Evolutionary conservation across 441 rosid species (phyloP), one percentile per base, ranked within the genome.

Genomic region (Kokia cookei): DNA sequence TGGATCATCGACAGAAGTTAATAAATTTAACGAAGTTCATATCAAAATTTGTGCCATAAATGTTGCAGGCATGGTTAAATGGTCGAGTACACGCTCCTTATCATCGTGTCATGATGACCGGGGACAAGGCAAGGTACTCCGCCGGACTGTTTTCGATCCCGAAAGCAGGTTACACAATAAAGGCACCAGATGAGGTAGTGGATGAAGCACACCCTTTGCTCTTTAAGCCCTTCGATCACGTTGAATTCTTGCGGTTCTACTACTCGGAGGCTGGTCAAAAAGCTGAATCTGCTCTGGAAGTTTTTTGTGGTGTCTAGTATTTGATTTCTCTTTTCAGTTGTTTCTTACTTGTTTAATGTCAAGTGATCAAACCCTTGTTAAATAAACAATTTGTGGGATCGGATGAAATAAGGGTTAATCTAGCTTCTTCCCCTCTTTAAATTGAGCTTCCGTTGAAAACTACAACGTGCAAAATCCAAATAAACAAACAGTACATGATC

Each of bases 91-190:
- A 82, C 55, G 50, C 86, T 3, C 80, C 91, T 1, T 29, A 37
- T 45, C 94, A 90, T 54, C 79, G 91, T 0, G 93, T 86, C 2
- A 84, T 84, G 86, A 86, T 89, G 91, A 78, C 71, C 26, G 93
- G 90, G 77, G 79, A 75, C 1, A 81, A 79, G 62, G 74, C 87
- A 0, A 89, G 92, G 70, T 82, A 85, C 71, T 86, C 89, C 0
- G 68, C 66, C 2, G 93, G 89, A 24, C 64, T 92, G 60, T 92
- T 92, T 84, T 83, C 93, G 32, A 24, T 83, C 51, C 90, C 92
- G 0, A 87, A 77, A 78, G 87, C 72, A 1, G 82, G 89, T 2
- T 84, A 84, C 67, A 37, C 77, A 4, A 74, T 90, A 14, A 82
- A 81, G 70, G 86, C 95, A 9, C 92, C 90, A 0, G 81, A 81